Evolutionary conservation across 805 yeast species (phyloP), one percentile per base, ranked within the genome.

Genomic region (Yarrowia yakushimensis): DNA sequence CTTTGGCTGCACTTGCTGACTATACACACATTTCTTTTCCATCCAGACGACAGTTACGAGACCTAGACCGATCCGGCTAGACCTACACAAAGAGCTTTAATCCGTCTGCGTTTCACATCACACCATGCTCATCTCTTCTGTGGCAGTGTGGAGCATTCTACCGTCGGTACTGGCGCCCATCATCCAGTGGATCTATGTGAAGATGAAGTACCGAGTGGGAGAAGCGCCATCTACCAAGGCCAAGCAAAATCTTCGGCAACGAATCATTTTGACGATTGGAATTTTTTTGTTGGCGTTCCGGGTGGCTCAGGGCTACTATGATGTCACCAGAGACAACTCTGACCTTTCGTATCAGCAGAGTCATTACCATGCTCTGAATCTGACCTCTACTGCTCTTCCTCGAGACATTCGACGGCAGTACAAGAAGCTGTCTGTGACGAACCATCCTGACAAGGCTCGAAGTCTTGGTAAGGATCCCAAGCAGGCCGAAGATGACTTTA

Each of bases 401-500:
- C 64, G 63, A 18, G 64, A 66, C 2, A 48, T 73, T 23, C 43
- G 65, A 59, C 36, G 65, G 5, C 65, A 59, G 20, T 73, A 63
- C 59, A 63, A 74, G 15, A 34, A 37, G 36, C 64, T 70, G 50
- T 64, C 70, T 9, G 62, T 69, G n/a, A 59, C 23, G 23, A 60
- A 63, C 25, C 78, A 75, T 43, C 78, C 78, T 2, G 78, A 75
- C 64, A 75, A 76, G 64, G 57, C 42, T 13, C 45, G n/a, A 64
- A 66, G 17, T 65, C 60, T 11, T 27, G 66, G 63, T n/a, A 37
- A 55, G 34, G 66, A 63, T 39, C 42, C 62, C 46, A 66, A 31
- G n/a, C 67, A 20, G 27, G 62, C 63, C 27, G 64, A 66, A 34
- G 63, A 61, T 20, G 23, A 36, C 15, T 73, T 68, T 63, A 43